Conservation (phyloP, 371 early-diverging fungal species). For the Mortierella sp. region DNA sequence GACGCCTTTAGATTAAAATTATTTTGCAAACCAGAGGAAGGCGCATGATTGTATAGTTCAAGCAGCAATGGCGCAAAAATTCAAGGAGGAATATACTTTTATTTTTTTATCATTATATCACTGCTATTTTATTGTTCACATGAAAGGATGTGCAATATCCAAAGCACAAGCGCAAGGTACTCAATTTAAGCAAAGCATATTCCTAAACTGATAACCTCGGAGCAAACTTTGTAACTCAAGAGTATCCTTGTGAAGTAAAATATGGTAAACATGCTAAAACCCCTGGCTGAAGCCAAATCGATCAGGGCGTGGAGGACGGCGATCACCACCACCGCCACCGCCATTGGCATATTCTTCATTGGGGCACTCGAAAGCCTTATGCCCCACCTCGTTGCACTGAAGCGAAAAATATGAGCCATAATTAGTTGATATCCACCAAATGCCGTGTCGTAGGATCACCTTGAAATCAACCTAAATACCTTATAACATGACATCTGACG, state of each 20-base stretch:
- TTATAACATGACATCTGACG: constrained; percentile 13
- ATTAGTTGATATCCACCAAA: neutral
- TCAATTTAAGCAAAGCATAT: neutral
- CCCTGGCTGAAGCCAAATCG: constrained; percentile 28
- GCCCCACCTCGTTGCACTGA: constrained; percentile 21
- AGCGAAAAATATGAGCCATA: neutral
- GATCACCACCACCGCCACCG: neutral
- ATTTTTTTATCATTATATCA: neutral
- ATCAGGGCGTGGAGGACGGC: constrained; percentile 15
- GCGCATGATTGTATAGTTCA: neutral
- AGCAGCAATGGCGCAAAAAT: neutral
- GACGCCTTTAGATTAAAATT: constrained; percentile 93
- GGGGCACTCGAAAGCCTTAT: constrained; percentile 49
- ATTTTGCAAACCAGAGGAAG: constrained; percentile 63
- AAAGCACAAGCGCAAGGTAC: too few species aligned
- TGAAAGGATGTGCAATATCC: neutral
- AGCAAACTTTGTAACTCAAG: neutral
- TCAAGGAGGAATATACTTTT: neutral
- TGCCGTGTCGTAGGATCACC: neutral
- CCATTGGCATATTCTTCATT: constrained; percentile 9
- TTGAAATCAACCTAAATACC: constrained; percentile 2
- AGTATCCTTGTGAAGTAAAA: too few species aligned
- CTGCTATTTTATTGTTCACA: neutral
- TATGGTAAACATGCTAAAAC: neutral
- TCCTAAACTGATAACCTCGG: neutral